Conservation (phyloP, 164 flowering plant species). For the Annona cherimola region DNA sequence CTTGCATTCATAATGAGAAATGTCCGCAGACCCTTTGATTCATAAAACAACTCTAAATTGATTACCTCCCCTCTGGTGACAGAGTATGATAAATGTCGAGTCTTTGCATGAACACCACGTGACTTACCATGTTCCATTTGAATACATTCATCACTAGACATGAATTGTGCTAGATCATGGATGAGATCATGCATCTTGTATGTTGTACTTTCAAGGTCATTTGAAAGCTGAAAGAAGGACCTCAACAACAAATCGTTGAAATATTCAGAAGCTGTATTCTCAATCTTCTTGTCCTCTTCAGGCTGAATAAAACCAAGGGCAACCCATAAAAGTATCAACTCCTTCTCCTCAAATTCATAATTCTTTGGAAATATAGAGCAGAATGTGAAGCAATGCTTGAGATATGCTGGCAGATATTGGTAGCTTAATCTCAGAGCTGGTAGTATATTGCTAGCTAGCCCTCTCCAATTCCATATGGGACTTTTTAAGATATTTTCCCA, state of each 20-base stretch:
- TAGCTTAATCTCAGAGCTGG: conserved; percentile 20
- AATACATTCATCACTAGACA: conserved; percentile 6
- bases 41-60: not conserved
- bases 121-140: conserved; percentile 1
- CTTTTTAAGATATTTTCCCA: conserved; percentile 9
- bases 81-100: conserved; percentile 8
- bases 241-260: conserved; percentile 16
- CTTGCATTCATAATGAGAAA: no score
- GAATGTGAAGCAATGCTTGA: conserved; percentile 19
- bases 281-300: conserved; percentile 2
- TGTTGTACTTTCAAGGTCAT: not conserved
- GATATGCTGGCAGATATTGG: conserved; percentile 11
- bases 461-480: conserved; percentile 8
- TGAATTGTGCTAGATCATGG: conserved; percentile 9
- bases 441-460: not conserved
- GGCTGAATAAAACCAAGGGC: conserved; percentile 9
- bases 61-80: not conserved
- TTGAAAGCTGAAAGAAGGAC: conserved; percentile 12
- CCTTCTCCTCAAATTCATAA: conserved; percentile 5
- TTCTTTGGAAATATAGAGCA: conserved; percentile 24
- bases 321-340: conserved; percentile 17
- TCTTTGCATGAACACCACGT: not conserved
- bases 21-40: not conserved
- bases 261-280: conserved; percentile 7
- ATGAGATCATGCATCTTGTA: conserved; percentile 16